Conservation (phyloP, 1,284 basidiomycete genomes). For the Athelia sp. region DNA sequence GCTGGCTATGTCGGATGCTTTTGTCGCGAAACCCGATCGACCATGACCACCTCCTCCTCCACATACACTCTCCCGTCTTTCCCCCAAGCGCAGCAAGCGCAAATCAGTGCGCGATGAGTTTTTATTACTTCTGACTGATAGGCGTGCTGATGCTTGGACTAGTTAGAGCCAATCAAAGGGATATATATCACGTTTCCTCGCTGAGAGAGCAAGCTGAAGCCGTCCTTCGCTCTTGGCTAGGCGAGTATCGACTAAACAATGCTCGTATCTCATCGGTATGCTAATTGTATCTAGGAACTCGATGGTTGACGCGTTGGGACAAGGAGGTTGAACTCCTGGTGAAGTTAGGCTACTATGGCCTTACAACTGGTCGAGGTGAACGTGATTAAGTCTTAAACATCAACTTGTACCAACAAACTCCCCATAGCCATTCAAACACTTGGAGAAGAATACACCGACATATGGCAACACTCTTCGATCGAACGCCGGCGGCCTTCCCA, state of each 20-base stretch:
- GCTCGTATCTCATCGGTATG: conserved; percentile 3
- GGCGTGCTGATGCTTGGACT: conserved; percentile 3
- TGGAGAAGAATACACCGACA: conserved; percentile 90
- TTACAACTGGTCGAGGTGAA: conserved; percentile 75
- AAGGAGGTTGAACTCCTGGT: conserved; percentile 73
- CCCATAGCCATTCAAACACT: conserved; percentile 70
- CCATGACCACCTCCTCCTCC: conserved; percentile 18
- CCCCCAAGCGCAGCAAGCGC: conserved; percentile 76
- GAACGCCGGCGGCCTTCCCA: conserved; percentile 40
- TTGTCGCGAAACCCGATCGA: conserved; percentile 11
- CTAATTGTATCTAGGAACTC: conserved; percentile 54
- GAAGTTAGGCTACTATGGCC: conserved; percentile 69
- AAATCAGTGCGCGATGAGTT: conserved; percentile 62
- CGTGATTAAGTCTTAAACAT: neutral
- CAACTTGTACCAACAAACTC: conserved; percentile 2
- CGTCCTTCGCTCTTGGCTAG: conserved; percentile 73
- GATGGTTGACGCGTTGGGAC: conserved; percentile 80
- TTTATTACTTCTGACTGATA: conserved; percentile 1
- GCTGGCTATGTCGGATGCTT: neutral
- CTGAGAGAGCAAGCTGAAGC: conserved; percentile 75
- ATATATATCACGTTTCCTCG: conserved; percentile 72
- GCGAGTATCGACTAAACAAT: conserved; percentile 35
- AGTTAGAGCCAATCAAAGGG: conserved; percentile 87
- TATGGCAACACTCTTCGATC: conserved; percentile 62
- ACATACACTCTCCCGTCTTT: conserved; percentile 37